Evolutionary conservation across 1,284 basidiomycete genomes (phyloP).

Genomic region (Tilletia caries): DNA sequence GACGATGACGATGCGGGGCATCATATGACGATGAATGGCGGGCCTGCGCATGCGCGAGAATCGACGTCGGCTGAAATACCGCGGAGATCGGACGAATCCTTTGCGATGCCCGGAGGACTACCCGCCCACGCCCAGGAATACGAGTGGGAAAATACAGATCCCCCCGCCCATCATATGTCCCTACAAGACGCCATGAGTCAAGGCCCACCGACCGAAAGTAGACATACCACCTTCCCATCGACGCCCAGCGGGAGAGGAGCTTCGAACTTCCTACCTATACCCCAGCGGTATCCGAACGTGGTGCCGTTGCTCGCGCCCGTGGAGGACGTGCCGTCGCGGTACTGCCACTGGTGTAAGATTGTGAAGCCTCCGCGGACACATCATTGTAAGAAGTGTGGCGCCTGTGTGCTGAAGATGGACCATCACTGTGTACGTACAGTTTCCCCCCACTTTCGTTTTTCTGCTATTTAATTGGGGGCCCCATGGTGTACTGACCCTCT

Average conservation of each 20-base stretch:
- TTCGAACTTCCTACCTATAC: conserved; percentile 18
- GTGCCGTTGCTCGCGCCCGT: conserved; percentile 16
- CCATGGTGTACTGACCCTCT: too few relatives aligned
- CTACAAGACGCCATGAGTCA: too few relatives aligned
- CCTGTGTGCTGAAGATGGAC: conserved; percentile 71
- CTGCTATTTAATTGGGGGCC: too few relatives aligned
- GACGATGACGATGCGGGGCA: too few relatives aligned
- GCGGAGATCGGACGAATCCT: background rate
- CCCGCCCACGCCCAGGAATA: background rate
- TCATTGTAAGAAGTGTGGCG: conserved; percentile 70
- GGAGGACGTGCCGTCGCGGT: conserved; percentile 23
- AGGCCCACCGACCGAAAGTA: background rate
- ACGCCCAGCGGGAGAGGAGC: background rate
- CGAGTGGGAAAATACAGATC: background rate
- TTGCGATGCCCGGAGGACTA: background rate
- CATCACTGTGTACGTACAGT: conserved; percentile 60
- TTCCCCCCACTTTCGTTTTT: background rate
- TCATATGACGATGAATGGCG: too few relatives aligned
- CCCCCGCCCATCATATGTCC: too few relatives aligned
- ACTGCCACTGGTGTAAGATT: conserved; percentile 55
- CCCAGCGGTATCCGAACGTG: conserved; percentile 8
- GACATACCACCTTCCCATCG: too few relatives aligned
- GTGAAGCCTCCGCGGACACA: conserved; percentile 70
- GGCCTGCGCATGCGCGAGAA: too few relatives aligned
- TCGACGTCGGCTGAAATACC: background rate